Conservation (phyloP, 257 asterid species). For the Penstemon barbatus region DNA sequence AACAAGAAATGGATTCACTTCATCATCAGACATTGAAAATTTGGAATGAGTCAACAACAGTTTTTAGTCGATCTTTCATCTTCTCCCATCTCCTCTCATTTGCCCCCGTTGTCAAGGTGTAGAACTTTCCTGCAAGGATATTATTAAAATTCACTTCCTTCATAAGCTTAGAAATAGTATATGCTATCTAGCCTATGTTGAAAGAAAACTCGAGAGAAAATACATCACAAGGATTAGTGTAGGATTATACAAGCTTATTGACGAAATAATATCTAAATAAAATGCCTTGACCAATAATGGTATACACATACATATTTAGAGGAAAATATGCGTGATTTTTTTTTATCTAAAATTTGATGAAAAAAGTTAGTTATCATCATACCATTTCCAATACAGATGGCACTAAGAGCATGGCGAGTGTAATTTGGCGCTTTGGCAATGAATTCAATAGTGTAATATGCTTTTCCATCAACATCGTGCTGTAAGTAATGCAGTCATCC, state of each 20-base stretch:
- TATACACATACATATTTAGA: no score
- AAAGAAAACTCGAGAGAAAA: no score
- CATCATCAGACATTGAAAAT: slow-evolving; percentile 51
- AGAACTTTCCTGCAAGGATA: slow-evolving; percentile 69
- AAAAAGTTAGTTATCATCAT: slow-evolving; percentile 12
- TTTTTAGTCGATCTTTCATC: slow-evolving; percentile 81
- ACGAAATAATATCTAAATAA: no score
- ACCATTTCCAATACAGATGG: slow-evolving; percentile 83
- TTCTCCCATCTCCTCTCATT: slow-evolving; percentile 95
- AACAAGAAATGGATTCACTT: background rate
- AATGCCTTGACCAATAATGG: no score
- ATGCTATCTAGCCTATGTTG: background rate
- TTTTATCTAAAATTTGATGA: background rate
- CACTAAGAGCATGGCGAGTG: slow-evolving; percentile 84
- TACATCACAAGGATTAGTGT: no score
- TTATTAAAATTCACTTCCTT: background rate
- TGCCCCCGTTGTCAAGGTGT: slow-evolving; percentile 83
- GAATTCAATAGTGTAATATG: slow-evolving; percentile 77
- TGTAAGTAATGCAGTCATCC: slow-evolving; percentile 30
- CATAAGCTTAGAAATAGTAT: background rate
- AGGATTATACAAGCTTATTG: no score
- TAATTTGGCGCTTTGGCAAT: slow-evolving; percentile 77
- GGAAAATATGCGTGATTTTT: no score
- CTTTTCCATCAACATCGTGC: slow-evolving; percentile 75
- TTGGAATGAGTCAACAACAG: slow-evolving; percentile 80